A percentile compares a stretch with the other conserved stretches of the same genome.
Evolutionary conservation across 768 basidiomycete species (phyloP).

Genomic region (Dacryopinax primogenitus): DNA sequence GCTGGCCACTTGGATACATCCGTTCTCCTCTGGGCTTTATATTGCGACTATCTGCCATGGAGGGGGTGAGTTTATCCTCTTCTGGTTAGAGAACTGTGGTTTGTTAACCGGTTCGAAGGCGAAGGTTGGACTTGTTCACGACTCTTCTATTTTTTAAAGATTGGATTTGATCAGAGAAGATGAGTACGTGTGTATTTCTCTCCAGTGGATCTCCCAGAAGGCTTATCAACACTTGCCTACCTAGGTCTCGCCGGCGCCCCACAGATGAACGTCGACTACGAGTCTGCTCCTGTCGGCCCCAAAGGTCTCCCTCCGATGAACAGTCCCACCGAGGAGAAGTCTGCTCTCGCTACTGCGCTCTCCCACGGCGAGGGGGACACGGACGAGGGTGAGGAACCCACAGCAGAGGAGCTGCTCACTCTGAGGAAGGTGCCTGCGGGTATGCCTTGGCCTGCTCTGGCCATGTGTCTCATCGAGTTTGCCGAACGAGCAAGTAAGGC

Average conservation of each 20-base stretch:
- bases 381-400: constrained; percentile 7
- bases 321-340: neutral
- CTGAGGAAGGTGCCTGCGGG: constrained; percentile 20
- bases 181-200: neutral
- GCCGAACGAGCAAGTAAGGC: constrained; percentile 22
- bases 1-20: no score
- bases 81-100: no score
- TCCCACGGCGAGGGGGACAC: neutral
- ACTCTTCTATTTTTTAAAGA: neutral
- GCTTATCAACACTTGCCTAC: neutral
- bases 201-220: neutral
- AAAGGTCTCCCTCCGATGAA: constrained; percentile 1
- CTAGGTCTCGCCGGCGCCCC: neutral
- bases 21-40: no score
- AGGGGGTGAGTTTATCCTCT: no score
- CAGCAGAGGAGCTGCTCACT: constrained; percentile 19
- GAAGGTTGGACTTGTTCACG: no score
- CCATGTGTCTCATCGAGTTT: constrained; percentile 28
- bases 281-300: neutral
- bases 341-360: neutral
- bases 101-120: no score
- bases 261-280: neutral
- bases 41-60: no score
- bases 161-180: neutral
- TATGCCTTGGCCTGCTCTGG: constrained; percentile 22